A percentile compares a stretch with the other conserved stretches of the same genome.
Evolutionary conservation across 1,284 basidiomycete genomes (phyloP).

Genomic region (Melampsora larici-populina): DNA sequence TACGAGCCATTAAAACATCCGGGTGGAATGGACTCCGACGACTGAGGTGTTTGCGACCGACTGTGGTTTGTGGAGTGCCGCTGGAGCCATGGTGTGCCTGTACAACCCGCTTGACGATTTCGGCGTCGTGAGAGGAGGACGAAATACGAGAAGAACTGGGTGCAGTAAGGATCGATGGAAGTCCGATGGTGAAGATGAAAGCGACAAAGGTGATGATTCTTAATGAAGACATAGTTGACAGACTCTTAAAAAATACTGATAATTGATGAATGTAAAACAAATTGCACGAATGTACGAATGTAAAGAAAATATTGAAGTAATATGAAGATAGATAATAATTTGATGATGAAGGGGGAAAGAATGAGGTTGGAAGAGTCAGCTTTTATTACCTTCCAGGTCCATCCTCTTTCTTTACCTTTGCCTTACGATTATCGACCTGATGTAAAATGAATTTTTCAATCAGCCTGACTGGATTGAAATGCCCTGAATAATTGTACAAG

Average conservation of each 20-base stretch:
- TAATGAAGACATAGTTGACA: conserved; percentile 6
- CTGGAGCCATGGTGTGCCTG: not conserved
- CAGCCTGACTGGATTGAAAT: not conserved
- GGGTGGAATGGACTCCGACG: conserved; percentile 6
- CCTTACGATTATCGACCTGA: no score
- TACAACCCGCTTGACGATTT: not conserved
- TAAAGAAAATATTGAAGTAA: no score
- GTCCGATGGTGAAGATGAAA: not conserved
- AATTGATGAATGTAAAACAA: not conserved
- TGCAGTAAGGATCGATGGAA: not conserved
- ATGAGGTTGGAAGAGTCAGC: not conserved
- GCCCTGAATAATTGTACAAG: not conserved
- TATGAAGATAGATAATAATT: no score
- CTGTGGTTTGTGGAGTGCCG: not conserved
- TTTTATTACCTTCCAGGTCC: not conserved
- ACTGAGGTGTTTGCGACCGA: conserved; percentile 3
- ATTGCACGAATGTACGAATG: not conserved
- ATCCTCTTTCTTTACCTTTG: not conserved
- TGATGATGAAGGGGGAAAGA: not conserved
- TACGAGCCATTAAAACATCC: not conserved
- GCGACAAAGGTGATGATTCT: not conserved
- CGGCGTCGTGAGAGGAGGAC: not conserved
- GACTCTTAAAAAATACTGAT: not conserved
- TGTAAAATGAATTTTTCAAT: no score
- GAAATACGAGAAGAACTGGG: not conserved